Percentiles rank a stretch among this genome's conserved stretches.
phyloP scores from a whole-genome alignment of 495 filamentous ascomycete species.

The Lophiotrema nucula region DNA sequence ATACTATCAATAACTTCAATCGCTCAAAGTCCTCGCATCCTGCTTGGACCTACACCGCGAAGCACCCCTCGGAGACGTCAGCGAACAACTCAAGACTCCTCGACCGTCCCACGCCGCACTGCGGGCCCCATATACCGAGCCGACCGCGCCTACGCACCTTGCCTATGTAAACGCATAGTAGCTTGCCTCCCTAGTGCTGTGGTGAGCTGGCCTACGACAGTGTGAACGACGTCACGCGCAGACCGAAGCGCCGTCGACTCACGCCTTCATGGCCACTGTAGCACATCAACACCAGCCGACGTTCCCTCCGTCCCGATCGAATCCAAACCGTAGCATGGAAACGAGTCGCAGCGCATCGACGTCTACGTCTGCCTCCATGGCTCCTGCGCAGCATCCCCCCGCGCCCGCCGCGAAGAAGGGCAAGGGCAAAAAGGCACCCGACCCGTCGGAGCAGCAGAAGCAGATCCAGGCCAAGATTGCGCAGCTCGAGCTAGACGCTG shows the following conservation, averaged over 20 bases:
- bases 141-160: too few relatives aligned
- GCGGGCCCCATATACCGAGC: too few relatives aligned
- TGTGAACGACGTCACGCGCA: conserved; percentile 20
- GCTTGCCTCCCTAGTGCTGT: too few relatives aligned
- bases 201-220: neutral
- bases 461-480: conserved; percentile 90
- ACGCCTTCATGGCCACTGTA: conserved; percentile 31
- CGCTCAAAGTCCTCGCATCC: too few relatives aligned
- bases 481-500: conserved; percentile 88
- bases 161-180: too few relatives aligned
- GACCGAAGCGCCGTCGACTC: neutral
- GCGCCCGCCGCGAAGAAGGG: conserved; percentile 54
- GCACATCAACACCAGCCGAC: conserved; percentile 31
- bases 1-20: too few relatives aligned
- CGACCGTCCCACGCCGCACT: too few relatives aligned
- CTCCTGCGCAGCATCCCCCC: conserved; percentile 40
- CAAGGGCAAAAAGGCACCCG: conserved; percentile 49
- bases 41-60: too few relatives aligned
- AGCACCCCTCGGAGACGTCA: too few relatives aligned
- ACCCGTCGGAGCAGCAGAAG: conserved; percentile 84
- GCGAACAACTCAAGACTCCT: too few relatives aligned
- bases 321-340: conserved; percentile 27
- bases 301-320: conserved; percentile 17
- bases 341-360: conserved; percentile 30
- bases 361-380: conserved; percentile 32